Percentiles rank a stretch among this genome's conserved stretches.
These are phyloP conservation scores for Dothideomycetes sp. DNA, from an alignment of 2,329 filamentous ascomycete species.

Conservation along the genomic window DNA sequence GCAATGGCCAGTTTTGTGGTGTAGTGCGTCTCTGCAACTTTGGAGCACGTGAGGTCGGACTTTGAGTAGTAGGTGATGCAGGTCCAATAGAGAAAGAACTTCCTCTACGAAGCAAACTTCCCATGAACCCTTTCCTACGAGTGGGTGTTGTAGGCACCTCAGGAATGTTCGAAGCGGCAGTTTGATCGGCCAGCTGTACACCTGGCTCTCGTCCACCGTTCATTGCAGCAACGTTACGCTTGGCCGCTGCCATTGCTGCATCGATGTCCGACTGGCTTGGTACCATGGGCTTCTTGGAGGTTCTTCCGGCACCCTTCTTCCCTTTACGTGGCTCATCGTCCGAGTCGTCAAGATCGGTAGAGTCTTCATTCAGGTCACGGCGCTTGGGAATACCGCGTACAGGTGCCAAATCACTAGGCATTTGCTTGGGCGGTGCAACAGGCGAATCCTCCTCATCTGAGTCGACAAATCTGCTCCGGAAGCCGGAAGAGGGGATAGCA, in stretches of 20 bases:
- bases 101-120: slow-evolving; percentile 27
- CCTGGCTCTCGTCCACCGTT: slow-evolving; percentile 14
- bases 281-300: slow-evolving; percentile 23
- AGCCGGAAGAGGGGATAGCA: slow-evolving; percentile 24
- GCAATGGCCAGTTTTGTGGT: slow-evolving; percentile 39
- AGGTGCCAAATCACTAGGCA: slow-evolving; percentile 34
- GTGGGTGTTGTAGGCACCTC: slow-evolving; percentile 10
- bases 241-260: slow-evolving; percentile 28
- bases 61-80: slow-evolving; percentile 16
- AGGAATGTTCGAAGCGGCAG: background rate
- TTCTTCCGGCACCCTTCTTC: slow-evolving; percentile 36
- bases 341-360: slow-evolving; percentile 41
- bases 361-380: slow-evolving; percentile 48
- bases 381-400: slow-evolving; percentile 53
- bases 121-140: slow-evolving; percentile 26
- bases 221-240: slow-evolving; percentile 25
- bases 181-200: slow-evolving; percentile 21
- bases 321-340: slow-evolving; percentile 27
- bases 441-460: slow-evolving; percentile 47
- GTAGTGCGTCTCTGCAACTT: slow-evolving; percentile 9
- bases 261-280: slow-evolving; percentile 29
- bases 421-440: slow-evolving; percentile 28
- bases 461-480: slow-evolving; percentile 41
- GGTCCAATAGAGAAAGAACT: slow-evolving; percentile 19
- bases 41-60: slow-evolving; percentile 17